These are phyloP conservation scores for Lasiodiplodia gonubiensis DNA, from an alignment of 2,329 filamentous ascomycete genomes.

Conservation along the genomic window DNA sequence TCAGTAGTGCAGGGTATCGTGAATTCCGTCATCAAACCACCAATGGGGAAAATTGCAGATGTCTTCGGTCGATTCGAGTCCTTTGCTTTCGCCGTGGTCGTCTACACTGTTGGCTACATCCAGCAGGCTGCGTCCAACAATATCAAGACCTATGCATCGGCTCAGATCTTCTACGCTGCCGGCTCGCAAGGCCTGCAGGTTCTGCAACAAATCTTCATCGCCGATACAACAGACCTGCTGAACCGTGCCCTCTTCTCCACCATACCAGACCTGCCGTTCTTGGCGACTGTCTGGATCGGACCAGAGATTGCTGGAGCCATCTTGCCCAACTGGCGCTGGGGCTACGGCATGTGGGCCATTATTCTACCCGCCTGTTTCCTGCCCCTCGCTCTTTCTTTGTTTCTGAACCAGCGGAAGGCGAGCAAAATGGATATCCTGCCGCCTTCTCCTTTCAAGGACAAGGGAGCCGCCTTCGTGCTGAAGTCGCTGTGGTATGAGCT, in stretches of 20 bases:
- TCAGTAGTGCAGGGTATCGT: conserved; percentile 69
- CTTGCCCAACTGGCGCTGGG: conserved; percentile 65
- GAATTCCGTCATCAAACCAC: conserved; percentile 66
- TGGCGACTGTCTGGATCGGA: conserved; percentile 67
- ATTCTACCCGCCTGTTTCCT: conserved; percentile 63
- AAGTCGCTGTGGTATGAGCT: conserved; percentile 61
- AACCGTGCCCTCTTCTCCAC: conserved; percentile 66
- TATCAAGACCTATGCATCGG: conserved; percentile 58
- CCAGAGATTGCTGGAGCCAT: conserved; percentile 58
- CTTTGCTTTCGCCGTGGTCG: conserved; percentile 59
- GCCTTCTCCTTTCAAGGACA: conserved; percentile 44
- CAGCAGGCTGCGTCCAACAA: conserved; percentile 62
- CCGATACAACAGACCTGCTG: conserved; percentile 65
- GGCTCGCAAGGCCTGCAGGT: conserved; percentile 66
- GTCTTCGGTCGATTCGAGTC: conserved; percentile 68
- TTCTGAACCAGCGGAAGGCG: conserved; percentile 59
- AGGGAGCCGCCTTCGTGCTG: conserved; percentile 42
- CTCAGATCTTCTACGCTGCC: conserved; percentile 67
- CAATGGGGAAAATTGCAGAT: conserved; percentile 66
- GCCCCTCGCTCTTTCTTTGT: conserved; percentile 60
- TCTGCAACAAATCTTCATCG: conserved; percentile 68
- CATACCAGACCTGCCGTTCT: conserved; percentile 64
- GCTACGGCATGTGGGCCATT: conserved; percentile 67
- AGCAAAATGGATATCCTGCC: conserved; percentile 55
- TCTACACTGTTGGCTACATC: conserved; percentile 63